Conservation (phyloP, 305 asterid genomes). For the Ajuga reptans region DNA sequence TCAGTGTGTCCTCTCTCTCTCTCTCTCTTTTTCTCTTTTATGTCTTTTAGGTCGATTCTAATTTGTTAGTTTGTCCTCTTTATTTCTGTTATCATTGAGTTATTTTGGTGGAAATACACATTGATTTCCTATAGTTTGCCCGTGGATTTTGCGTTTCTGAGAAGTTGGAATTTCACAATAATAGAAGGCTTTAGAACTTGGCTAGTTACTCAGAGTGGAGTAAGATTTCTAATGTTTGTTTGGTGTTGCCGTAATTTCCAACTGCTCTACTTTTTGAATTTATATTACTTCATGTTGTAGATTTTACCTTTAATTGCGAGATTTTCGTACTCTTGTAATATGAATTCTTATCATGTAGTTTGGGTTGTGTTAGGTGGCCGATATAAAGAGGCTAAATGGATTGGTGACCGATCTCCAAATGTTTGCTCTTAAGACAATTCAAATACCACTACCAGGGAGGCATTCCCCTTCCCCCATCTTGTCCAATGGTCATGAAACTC, state of each 20-base stretch:
- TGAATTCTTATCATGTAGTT: not conserved
- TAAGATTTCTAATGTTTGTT: not conserved
- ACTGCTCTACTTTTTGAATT: not conserved
- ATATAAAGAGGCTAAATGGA: slow-evolving; percentile 62
- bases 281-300: not conserved
- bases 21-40: not conserved
- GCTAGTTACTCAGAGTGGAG: not conserved
- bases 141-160: not conserved
- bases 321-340: not conserved
- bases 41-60: not conserved
- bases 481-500: slow-evolving; percentile 33
- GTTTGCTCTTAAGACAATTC: slow-evolving; percentile 65
- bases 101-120: slow-evolving; percentile 4
- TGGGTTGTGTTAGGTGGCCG: slow-evolving; percentile 43
- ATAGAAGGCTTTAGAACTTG: not conserved
- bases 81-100: not conserved
- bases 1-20: not conserved
- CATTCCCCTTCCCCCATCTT: slow-evolving; percentile 52
- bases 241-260: not conserved
- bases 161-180: not conserved
- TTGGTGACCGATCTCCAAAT: slow-evolving; percentile 67
- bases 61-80: not conserved
- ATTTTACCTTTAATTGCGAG: slow-evolving; percentile 3
- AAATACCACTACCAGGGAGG: slow-evolving; percentile 62
- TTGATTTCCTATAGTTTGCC: not conserved